A percentile compares a stretch with the other conserved stretches of the same genome.
Evolutionary conservation across 2,329 filamentous ascomycete species (phyloP).

Genomic region (Chaetomiaceae sp.): DNA sequence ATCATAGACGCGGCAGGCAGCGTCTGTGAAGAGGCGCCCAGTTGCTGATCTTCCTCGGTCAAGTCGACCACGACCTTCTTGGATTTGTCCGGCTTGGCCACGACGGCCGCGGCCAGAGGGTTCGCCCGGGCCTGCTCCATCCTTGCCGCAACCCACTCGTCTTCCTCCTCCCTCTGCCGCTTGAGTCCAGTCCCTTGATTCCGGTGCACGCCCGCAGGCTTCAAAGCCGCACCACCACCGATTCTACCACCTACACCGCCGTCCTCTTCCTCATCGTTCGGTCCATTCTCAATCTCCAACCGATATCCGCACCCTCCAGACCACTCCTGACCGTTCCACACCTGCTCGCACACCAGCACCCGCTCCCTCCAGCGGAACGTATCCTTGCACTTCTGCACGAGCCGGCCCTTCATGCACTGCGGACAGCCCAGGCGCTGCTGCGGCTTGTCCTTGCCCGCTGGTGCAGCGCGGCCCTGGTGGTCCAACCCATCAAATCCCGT

Average conservation of each 20-base stretch:
- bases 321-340: not conserved
- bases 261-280: not conserved
- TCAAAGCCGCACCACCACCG: not conserved
- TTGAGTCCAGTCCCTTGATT: not conserved
- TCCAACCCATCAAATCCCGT: too few relatives aligned
- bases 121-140: not conserved
- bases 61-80: constrained; percentile 11
- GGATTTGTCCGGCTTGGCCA: not conserved
- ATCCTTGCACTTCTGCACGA: not conserved
- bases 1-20: not conserved
- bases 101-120: constrained; percentile 2
- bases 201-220: not conserved
- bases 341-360: constrained; percentile 5
- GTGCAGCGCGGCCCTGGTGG: too few relatives aligned
- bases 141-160: not conserved
- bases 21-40: not conserved
- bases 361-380: not conserved
- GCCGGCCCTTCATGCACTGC: not conserved
- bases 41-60: constrained; percentile 5
- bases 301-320: constrained; percentile 6
- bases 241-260: not conserved
- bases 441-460: not conserved
- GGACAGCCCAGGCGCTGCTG: constrained; percentile 4
- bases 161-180: not conserved
- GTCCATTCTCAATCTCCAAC: not conserved